Base-by-base conservation (phyloP, 2,329 filamentous ascomycete genomes). In the Gnomoniopsis smithogilvyi region DNA sequence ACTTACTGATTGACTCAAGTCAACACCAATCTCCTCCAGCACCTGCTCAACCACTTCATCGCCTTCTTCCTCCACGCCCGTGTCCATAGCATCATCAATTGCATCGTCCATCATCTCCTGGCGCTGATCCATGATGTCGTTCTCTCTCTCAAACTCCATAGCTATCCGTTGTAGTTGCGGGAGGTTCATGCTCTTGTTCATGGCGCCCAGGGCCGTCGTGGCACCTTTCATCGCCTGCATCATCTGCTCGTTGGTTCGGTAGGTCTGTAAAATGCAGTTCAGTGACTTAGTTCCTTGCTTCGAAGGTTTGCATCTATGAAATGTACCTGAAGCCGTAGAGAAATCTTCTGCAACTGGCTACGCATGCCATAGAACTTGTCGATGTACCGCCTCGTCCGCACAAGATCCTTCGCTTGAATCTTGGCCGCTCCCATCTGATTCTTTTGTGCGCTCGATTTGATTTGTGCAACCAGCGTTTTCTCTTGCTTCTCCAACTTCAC, bases 91-190 rank as follows among this genome's bases (percentile, higher is more conserved):
- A 72, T 99, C 95, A 71, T 99, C 95, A 61, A 99, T 95, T 21
- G 92, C 94, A 74, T 98, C 95, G 71, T 98, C 94, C 95, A 99
- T 98, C 91, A 99, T 97, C 75, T 98, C 95, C 73, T 98, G 93
- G 64, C 95, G 85, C 76, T 98, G 92, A 67, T 99, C 95, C 95
- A 99, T 99, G 60, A 99, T 93, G 69, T 98, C 95, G 76, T 98
- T 99, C 75, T 99, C 95, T 68, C 91, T 89, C 77, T 99, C 95
- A 69, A 99, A 99, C 70, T 99, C 95, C 93, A 97, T 96, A 21
- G 95, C 94, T 71, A 99, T 99, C 59, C 94, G 87, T 73, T 98
- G 94, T 36, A 99, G 80, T 19, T 92, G 92, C 0, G 95, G 95
- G 2, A 99, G 85, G 71, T 99, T 98, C 93, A 98, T 98, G 64